A percentile compares a stretch with the other conserved stretches of the same genome.
Evolutionary conservation across 805 yeast genomes (phyloP).

Genomic region (Yamadazyma paraphyllophila): DNA sequence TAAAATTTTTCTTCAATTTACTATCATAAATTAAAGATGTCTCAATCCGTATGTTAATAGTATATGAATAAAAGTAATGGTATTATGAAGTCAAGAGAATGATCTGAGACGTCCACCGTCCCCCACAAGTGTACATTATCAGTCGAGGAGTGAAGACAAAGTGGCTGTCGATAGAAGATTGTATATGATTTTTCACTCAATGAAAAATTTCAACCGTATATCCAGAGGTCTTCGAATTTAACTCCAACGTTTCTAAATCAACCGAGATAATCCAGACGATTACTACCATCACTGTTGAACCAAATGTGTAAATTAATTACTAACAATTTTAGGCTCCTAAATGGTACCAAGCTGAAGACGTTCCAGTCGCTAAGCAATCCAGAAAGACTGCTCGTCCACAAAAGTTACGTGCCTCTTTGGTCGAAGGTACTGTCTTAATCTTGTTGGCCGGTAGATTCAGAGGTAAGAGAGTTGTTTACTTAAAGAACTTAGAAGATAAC

Average conservation of each 20-base stretch:
- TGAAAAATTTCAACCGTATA: background rate
- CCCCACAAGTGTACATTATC: background rate
- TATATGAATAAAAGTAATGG: constrained; percentile 1
- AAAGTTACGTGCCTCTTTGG: constrained; percentile 91
- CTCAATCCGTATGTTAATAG: constrained; percentile 17
- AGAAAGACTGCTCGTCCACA: constrained; percentile 93
- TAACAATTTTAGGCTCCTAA: constrained; percentile 60
- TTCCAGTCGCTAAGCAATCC: constrained; percentile 80
- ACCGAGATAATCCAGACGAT: background rate
- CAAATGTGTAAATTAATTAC: constrained; percentile 9
- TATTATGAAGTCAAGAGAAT: background rate
- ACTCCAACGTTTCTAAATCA: background rate
- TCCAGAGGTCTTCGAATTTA: background rate
- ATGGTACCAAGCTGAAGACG: constrained; percentile 94
- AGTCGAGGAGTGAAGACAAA: too few species aligned
- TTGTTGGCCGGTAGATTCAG: constrained; percentile 99
- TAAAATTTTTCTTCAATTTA: constrained; percentile 14
- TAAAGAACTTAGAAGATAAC: constrained; percentile 96
- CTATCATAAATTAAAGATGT: constrained; percentile 16
- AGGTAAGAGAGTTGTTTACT: constrained; percentile 99
- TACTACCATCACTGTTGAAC: background rate
- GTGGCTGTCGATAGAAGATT: background rate
- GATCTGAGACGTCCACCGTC: background rate
- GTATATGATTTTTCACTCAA: background rate
- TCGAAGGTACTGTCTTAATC: constrained; percentile 97